Evolutionary conservation across 163 green algal genomes (phyloP).

Genomic region (Prototheca cutis): DNA sequence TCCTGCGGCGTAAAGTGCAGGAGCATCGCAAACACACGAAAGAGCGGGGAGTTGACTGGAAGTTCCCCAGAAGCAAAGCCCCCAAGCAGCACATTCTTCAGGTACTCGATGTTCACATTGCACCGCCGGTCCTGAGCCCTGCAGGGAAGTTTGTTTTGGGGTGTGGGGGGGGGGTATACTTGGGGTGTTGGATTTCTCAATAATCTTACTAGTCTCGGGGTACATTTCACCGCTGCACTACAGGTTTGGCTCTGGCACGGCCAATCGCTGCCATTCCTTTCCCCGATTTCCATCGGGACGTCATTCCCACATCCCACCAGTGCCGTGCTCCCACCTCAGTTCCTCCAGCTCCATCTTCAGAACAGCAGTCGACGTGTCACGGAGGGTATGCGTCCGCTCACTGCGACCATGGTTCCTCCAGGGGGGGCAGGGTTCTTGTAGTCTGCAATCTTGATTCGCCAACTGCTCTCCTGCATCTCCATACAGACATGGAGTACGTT

Average conservation of each 20-base stretch:
- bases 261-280: no score
- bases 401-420: no score
- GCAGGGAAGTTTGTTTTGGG: no score
- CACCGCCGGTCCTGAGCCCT: conserved; percentile 14
- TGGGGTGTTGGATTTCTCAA: no score
- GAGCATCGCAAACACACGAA: conserved; percentile 29
- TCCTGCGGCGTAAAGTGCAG: conserved; percentile 29
- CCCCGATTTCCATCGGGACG: no score
- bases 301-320: background rate
- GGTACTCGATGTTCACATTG: conserved; percentile 26
- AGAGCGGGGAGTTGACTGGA: conserved; percentile 13
- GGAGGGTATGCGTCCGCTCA: conserved; percentile 31
- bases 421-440: background rate
- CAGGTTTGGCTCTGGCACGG: no score
- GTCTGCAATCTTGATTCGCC: no score
- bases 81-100: conserved; percentile 35
- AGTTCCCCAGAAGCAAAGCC: conserved; percentile 35
- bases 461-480: no score
- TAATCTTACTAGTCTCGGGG: no score
- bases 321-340: conserved; percentile 4
- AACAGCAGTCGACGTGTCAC: conserved; percentile 24
- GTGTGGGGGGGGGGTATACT: no score
- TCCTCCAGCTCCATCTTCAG: conserved; percentile 41
- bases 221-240: no score
- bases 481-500: no score